phyloP scores from a whole-genome alignment of 1,139 yeast species.

The Magnusiomyces fungicola region DNA sequence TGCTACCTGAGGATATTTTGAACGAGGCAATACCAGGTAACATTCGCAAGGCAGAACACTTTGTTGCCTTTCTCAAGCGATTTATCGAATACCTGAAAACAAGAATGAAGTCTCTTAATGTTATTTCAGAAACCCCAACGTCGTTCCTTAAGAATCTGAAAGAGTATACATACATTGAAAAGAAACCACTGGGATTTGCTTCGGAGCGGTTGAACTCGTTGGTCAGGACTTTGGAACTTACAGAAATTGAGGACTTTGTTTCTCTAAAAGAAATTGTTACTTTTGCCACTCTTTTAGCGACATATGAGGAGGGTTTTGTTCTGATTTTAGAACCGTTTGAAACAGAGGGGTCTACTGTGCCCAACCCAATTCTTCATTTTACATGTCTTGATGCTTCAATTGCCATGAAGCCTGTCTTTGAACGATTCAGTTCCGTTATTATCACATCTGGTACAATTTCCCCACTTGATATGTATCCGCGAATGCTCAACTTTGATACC shows the following conservation, averaged over 20 bases:
- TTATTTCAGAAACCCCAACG: constrained; percentile 91
- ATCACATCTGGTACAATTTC: constrained; percentile 97
- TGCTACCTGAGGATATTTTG: constrained; percentile 72
- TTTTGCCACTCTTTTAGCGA: constrained; percentile 90
- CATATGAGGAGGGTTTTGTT: constrained; percentile 89
- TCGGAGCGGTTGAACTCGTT: constrained; percentile 83
- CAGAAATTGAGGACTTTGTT: constrained; percentile 83
- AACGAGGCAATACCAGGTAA: constrained; percentile 97
- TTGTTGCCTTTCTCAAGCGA: constrained; percentile 82
- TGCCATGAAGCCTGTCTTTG: constrained; percentile 95
- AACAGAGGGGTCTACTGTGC: constrained; percentile 94
- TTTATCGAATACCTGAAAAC: constrained; percentile 92
- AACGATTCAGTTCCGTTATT: constrained; percentile 84
- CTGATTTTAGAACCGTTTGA: constrained; percentile 92
- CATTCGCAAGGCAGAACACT: constrained; percentile 93
- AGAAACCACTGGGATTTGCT: constrained; percentile 85
- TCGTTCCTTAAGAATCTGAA: constrained; percentile 89
- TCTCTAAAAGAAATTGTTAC: constrained; percentile 95
- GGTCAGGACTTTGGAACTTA: constrained; percentile 80
- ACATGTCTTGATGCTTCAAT: constrained; percentile 96
- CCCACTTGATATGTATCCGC: constrained; percentile 97
- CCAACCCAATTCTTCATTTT: constrained; percentile 92
- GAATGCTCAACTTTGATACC: constrained; percentile 91
- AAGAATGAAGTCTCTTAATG: constrained; percentile 95
- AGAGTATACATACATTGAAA: constrained; percentile 85